phyloP scores from a whole-genome alignment of 495 filamentous ascomycete species.

The Pseudotulostoma volvatum region DNA sequence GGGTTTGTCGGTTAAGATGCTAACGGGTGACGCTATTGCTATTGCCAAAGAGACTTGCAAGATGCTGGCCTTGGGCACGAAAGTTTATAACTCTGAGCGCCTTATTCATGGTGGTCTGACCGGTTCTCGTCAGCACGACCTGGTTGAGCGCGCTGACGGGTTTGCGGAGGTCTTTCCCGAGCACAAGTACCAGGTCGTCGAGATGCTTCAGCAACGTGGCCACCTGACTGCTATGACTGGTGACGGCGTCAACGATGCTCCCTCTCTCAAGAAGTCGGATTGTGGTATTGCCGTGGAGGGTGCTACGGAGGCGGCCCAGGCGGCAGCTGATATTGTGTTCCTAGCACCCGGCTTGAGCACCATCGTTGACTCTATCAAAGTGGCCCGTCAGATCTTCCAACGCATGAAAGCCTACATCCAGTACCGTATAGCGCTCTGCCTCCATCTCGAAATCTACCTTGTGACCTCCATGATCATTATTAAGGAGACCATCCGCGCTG shows the following conservation, averaged over 20 bases:
- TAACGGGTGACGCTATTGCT: constrained; percentile 65
- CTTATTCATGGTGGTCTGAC: constrained; percentile 60
- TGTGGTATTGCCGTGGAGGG: constrained; percentile 68
- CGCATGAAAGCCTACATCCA: constrained; percentile 72
- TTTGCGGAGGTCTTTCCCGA: constrained; percentile 64
- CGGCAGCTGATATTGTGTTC: constrained; percentile 66
- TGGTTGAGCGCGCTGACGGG: constrained; percentile 60
- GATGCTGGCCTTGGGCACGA: constrained; percentile 61
- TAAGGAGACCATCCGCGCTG: constrained; percentile 48
- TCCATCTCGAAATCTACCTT: constrained; percentile 64
- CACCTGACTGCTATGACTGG: constrained; percentile 64
- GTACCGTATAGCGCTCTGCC: constrained; percentile 64
- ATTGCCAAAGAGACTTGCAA: constrained; percentile 72
- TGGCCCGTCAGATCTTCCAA: constrained; percentile 66
- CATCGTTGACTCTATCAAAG: constrained; percentile 64
- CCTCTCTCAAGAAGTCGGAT: constrained; percentile 56
- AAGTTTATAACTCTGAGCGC: constrained; percentile 62
- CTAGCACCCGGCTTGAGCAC: constrained; percentile 61
- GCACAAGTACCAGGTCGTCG: constrained; percentile 67
- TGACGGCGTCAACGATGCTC: constrained; percentile 61
- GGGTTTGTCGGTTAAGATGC: constrained; percentile 63
- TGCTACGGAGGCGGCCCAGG: constrained; percentile 61
- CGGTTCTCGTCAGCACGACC: constrained; percentile 57
- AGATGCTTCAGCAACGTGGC: constrained; percentile 59
- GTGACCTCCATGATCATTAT: constrained; percentile 65